A percentile compares a stretch with the other conserved stretches of the same genome.
These are phyloP conservation scores for Microdochium bolleyi DNA, from an alignment of 2,329 filamentous ascomycete genomes.

Conservation along the genomic window DNA sequence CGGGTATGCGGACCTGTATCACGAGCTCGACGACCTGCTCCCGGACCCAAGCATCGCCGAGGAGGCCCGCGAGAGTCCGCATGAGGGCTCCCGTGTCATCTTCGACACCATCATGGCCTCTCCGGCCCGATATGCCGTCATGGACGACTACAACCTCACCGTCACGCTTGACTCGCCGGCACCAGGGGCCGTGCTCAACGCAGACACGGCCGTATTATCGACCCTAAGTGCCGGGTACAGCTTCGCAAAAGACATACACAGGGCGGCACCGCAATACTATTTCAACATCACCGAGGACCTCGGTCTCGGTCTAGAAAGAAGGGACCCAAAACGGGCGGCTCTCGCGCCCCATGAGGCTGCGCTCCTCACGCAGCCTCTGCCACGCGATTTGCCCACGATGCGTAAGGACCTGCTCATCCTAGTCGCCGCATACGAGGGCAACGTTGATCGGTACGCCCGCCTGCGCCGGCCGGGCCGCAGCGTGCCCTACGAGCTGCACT, in stretches of 20 bases:
- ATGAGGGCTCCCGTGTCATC: conserved; percentile 12
- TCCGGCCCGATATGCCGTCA: conserved; percentile 18
- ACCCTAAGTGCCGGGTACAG: neutral
- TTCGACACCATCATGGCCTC: conserved; percentile 21
- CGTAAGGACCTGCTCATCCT: conserved; percentile 28
- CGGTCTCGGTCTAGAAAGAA: conserved; percentile 8
- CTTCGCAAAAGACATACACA: conserved; percentile 1
- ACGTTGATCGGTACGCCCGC: conserved; percentile 29
- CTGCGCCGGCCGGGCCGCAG: conserved; percentile 17
- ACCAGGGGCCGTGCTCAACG: conserved; percentile 16
- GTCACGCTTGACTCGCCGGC: conserved; percentile 3
- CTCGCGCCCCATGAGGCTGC: conserved; percentile 7
- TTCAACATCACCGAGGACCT: conserved; percentile 23
- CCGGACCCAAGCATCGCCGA: conserved; percentile 27
- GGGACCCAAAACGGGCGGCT: conserved; percentile 3
- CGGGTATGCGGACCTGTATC: conserved; percentile 24
- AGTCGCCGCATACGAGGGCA: conserved; percentile 26
- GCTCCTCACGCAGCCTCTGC: conserved; percentile 21
- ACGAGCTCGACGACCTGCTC: conserved; percentile 24
- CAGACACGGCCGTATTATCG: conserved; percentile 21
- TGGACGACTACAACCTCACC: conserved; percentile 26
- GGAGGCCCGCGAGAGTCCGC: conserved; percentile 21
- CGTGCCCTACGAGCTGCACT: conserved; percentile 14
- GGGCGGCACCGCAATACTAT: conserved; percentile 3
- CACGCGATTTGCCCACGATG: conserved; percentile 22